Conservation (phyloP, 768 basidiomycete genomes). For the Omphalotus guepiniiformis region DNA sequence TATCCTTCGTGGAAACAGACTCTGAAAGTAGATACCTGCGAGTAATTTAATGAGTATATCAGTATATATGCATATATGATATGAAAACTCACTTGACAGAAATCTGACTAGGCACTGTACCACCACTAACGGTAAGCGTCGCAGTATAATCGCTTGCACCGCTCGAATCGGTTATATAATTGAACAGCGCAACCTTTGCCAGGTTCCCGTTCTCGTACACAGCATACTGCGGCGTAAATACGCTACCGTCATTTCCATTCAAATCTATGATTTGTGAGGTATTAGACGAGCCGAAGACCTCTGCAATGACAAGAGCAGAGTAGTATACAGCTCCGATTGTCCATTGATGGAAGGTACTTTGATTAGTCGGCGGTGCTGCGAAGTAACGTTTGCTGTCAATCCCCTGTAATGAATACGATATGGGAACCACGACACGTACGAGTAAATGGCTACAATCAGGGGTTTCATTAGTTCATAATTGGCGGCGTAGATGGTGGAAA, state of each 20-base stretch:
- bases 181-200: conserved; percentile 63
- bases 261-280: conserved; percentile 66
- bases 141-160: conserved; percentile 53
- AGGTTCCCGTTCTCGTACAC: conserved; percentile 70
- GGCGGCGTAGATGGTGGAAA: neutral
- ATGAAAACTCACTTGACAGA: conserved; percentile 44
- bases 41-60: neutral
- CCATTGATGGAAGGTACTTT: conserved; percentile 43
- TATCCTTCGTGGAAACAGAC: conserved; percentile 54
- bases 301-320: conserved; percentile 64
- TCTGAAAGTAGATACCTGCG: conserved; percentile 52
- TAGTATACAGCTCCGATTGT: conserved; percentile 63
- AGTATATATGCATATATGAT: neutral
- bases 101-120: conserved; percentile 39
- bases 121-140: conserved; percentile 43
- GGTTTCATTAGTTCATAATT: conserved; percentile 38
- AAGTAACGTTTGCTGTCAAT: neutral
- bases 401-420: neutral
- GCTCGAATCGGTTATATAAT: conserved; percentile 59
- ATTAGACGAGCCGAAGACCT: conserved; percentile 62
- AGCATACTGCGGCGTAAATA: conserved; percentile 62
- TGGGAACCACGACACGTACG: conserved; percentile 32
- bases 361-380: conserved; percentile 39
- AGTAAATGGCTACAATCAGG: conserved; percentile 51
- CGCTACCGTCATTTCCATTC: conserved; percentile 41